These are phyloP conservation scores for Cunninghamia lanceolata DNA, from an alignment of 75 land plant species.

Conservation along the genomic window DNA sequence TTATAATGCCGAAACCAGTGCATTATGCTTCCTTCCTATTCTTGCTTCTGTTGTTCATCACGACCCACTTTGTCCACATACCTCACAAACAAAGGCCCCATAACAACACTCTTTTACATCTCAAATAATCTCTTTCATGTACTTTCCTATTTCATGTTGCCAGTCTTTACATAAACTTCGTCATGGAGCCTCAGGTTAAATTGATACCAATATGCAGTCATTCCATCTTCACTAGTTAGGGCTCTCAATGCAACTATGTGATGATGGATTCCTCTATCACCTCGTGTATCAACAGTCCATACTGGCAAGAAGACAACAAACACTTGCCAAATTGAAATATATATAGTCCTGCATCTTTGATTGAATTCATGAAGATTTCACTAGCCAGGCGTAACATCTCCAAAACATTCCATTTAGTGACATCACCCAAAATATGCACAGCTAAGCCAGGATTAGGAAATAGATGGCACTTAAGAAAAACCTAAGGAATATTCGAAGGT, in stretches of 20 bases:
- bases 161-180: slow-evolving; percentile 74
- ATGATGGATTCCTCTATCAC: slow-evolving; percentile 85
- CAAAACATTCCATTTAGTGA: slow-evolving; percentile 75
- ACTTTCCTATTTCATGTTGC: too few relatives aligned
- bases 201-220: slow-evolving; percentile 84
- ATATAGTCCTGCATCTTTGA: slow-evolving; percentile 89
- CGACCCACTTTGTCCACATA: too few relatives aligned
- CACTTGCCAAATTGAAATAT: slow-evolving; percentile 95
- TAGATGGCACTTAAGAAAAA: slow-evolving; percentile 86
- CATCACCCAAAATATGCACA: slow-evolving; percentile 84
- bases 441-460: slow-evolving; percentile 98
- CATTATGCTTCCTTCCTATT: too few relatives aligned
- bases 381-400: slow-evolving; percentile 85
- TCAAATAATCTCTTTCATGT: too few relatives aligned
- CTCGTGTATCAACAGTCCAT: slow-evolving; percentile 90
- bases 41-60: too few relatives aligned
- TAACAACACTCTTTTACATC: too few relatives aligned
- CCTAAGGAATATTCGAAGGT: slow-evolving; percentile 64
- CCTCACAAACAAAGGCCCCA: too few relatives aligned
- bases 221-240: slow-evolving; percentile 92
- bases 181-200: slow-evolving; percentile 79
- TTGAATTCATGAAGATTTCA: slow-evolving; percentile 85
- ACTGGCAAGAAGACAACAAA: slow-evolving; percentile 80
- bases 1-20: too few relatives aligned
- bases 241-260: slow-evolving; percentile 85